Evolutionary conservation across 306 rosid species (phyloP).

Genomic region (Betula pendula): DNA sequence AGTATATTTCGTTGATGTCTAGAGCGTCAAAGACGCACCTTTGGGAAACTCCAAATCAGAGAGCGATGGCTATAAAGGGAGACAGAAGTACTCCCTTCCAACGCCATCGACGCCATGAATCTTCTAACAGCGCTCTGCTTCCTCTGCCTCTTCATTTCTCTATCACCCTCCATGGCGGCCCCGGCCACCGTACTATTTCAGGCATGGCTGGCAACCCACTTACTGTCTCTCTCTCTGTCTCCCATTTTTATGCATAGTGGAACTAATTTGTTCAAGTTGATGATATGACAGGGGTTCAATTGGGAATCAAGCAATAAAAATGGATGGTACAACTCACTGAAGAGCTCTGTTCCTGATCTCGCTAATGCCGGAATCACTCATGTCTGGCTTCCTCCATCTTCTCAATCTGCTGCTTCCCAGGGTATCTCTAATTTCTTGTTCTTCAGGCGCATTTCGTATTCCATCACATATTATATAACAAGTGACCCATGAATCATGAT

Average conservation of each 20-base stretch:
- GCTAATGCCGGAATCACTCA: conserved; percentile 65
- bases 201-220: conserved; percentile 34
- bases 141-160: conserved; percentile 36
- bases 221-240: neutral
- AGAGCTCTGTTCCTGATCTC: conserved; percentile 55
- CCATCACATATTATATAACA: too few relatives aligned
- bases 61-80: conserved; percentile 20
- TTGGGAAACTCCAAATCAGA: neutral
- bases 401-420: conserved; percentile 54
- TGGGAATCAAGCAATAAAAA: conserved; percentile 78
- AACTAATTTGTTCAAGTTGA: neutral
- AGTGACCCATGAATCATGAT: too few relatives aligned
- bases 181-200: conserved; percentile 65
- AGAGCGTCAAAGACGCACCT: too few relatives aligned
- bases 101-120: conserved; percentile 31
- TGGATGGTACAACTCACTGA: conserved; percentile 72
- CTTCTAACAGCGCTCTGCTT: conserved; percentile 30
- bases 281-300: conserved; percentile 62
- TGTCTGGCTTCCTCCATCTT: conserved; percentile 94
- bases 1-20: too few relatives aligned
- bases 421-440: conserved; percentile 34
- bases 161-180: conserved; percentile 43
- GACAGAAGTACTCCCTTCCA: conserved; percentile 5
- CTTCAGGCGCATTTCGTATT: neutral
- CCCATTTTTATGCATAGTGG: neutral